Percentiles rank a stretch among this genome's conserved stretches.
Evolutionary conservation across 768 basidiomycete genomes (phyloP).

Genomic region (Gyrodon lividus): DNA sequence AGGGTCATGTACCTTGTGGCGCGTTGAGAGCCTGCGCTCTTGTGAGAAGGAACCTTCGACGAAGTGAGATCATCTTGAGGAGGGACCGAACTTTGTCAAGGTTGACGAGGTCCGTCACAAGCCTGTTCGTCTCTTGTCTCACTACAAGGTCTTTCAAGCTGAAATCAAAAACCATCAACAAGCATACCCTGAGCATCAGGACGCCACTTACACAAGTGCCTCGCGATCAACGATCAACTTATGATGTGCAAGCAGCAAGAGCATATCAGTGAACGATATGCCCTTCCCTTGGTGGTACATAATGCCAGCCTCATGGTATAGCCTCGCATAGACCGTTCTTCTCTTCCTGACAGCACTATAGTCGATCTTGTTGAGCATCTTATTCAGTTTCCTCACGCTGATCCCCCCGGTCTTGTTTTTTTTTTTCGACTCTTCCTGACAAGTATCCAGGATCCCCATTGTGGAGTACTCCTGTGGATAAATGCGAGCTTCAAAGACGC

Average conservation of each 20-base stretch:
- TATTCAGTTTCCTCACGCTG: constrained; percentile 62
- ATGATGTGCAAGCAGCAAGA: constrained; percentile 84
- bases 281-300: constrained; percentile 70
- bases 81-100: constrained; percentile 82
- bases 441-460: constrained; percentile 53
- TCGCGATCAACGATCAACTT: constrained; percentile 88
- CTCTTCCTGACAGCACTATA: constrained; percentile 59
- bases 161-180: neutral
- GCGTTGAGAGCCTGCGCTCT: constrained; percentile 44
- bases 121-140: constrained; percentile 71
- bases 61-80: constrained; percentile 70
- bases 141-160: constrained; percentile 82
- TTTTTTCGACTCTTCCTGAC: constrained; percentile 38
- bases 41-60: constrained; percentile 61
- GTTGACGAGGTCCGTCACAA: constrained; percentile 82
- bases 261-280: constrained; percentile 90
- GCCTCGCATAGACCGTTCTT: constrained; percentile 64
- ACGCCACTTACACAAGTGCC: constrained; percentile 72
- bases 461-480: constrained; percentile 73
- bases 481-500: constrained; percentile 85
- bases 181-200: neutral
- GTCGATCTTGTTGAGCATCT: constrained; percentile 64
- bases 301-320: constrained; percentile 86
- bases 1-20: constrained; percentile 39
- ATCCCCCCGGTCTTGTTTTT: constrained; percentile 47